Conservation (phyloP, 2,329 filamentous ascomycete species). For the Pseudogymnoascus sp. region DNA sequence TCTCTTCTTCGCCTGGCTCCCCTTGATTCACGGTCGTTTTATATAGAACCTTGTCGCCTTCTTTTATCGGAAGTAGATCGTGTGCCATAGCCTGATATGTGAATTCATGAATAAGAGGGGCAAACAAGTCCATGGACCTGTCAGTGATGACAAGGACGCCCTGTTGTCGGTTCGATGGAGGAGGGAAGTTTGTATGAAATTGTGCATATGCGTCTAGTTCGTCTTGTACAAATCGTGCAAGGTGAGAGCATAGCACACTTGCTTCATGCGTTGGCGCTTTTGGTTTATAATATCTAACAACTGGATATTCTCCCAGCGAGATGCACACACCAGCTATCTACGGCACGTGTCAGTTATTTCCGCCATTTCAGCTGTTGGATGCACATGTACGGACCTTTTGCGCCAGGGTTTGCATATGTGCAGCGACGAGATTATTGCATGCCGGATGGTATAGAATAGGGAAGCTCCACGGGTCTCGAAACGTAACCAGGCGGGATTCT, state of each 20-base stretch:
- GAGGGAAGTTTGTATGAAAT: conserved; percentile 76
- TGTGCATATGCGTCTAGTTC: conserved; percentile 85
- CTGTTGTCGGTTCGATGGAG: conserved; percentile 66
- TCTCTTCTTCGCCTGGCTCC: conserved; percentile 60
- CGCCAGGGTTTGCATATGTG: conserved; percentile 75
- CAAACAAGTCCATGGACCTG: conserved; percentile 82
- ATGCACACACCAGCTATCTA: conserved; percentile 83
- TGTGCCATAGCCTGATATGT: conserved; percentile 98
- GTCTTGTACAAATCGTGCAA: conserved; percentile 85
- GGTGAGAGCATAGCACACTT: conserved; percentile 73
- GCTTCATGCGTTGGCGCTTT: conserved; percentile 72
- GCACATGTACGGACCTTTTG: conserved; percentile 58
- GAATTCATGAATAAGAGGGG: conserved; percentile 88
- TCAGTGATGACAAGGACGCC: conserved; percentile 82
- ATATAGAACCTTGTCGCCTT: conserved; percentile 82
- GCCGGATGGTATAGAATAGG: conserved; percentile 82
- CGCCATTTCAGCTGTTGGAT: neutral
- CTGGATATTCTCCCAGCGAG: conserved; percentile 85
- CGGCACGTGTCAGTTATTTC: conserved; percentile 16
- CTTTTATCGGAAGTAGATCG: conserved; percentile 80
- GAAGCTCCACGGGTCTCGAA: conserved; percentile 93
- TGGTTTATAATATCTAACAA: conserved; percentile 84
- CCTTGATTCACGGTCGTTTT: conserved; percentile 72
- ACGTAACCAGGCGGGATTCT: conserved; percentile 85
- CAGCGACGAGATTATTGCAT: conserved; percentile 74